A percentile compares a stretch with the other conserved stretches of the same genome.
These are phyloP conservation scores for Periconia macrospinosa DNA, from an alignment of 2,329 filamentous ascomycete genomes.

Conservation along the genomic window DNA sequence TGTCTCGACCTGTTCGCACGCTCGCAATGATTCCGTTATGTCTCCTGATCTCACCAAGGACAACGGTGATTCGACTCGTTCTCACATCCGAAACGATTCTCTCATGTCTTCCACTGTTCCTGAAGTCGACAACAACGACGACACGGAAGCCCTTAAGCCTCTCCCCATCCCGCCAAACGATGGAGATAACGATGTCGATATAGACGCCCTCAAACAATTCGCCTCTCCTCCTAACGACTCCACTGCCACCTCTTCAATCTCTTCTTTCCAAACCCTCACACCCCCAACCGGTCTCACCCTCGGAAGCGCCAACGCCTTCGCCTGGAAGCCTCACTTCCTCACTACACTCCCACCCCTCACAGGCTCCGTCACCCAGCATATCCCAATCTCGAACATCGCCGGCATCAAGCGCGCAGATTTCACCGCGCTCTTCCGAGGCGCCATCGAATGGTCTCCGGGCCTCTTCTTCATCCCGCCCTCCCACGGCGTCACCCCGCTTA, in stretches of 20 bases:
- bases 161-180: no score
- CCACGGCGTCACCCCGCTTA: slow-evolving; percentile 26
- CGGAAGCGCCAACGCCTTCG: slow-evolving; percentile 5
- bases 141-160: background rate
- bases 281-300: background rate
- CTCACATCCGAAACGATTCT: slow-evolving; percentile 2
- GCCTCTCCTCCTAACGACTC: slow-evolving; percentile 9
- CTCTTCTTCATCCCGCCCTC: slow-evolving; percentile 38
- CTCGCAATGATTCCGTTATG: slow-evolving; percentile 3
- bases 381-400: slow-evolving; percentile 24
- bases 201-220: no score
- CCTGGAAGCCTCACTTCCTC: slow-evolving; percentile 44
- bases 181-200: no score
- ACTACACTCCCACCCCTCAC: slow-evolving; percentile 29
- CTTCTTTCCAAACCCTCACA: background rate
- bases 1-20: background rate
- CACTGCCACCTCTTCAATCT: background rate
- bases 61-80: background rate
- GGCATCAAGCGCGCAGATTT: slow-evolving; percentile 42
- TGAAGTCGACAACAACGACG: background rate
- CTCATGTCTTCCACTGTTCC: background rate
- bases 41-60: background rate
- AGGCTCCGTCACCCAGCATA: slow-evolving; percentile 4
- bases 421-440: slow-evolving; percentile 38
- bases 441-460: slow-evolving; percentile 45